phyloP scores from a whole-genome alignment of 441 rosid genomes.

The Isatis lusitanica region DNA sequence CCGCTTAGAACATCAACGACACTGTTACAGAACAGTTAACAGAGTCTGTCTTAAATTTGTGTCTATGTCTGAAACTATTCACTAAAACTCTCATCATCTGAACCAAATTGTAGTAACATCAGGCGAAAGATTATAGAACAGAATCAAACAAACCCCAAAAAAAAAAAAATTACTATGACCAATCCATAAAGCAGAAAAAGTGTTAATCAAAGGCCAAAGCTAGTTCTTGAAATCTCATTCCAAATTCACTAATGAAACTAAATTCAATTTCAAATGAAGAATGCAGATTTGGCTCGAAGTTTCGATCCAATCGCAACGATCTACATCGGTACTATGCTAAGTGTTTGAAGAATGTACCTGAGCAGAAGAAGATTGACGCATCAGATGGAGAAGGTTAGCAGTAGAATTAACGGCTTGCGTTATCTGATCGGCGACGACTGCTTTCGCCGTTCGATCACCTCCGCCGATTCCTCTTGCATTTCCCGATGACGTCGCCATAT shows the following conservation, averaged over 20 bases:
- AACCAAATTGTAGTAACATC: neutral
- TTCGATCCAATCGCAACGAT: neutral
- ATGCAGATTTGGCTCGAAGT: neutral
- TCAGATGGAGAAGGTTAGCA: constrained; percentile 72
- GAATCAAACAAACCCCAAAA: neutral
- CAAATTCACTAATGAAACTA: neutral
- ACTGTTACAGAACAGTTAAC: neutral
- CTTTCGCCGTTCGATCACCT: constrained; percentile 61
- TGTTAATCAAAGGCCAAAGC: neutral
- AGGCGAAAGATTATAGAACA: neutral
- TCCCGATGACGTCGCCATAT: constrained; percentile 29
- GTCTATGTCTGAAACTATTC: neutral
- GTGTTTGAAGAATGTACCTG: constrained; percentile 42
- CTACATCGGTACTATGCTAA: neutral
- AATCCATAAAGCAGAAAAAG: too few relatives aligned
- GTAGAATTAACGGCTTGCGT: constrained; percentile 76
- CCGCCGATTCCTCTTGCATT: constrained; percentile 26
- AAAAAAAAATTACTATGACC: too few relatives aligned
- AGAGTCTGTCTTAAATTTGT: neutral
- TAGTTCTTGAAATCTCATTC: neutral
- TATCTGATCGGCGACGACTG: constrained; percentile 67
- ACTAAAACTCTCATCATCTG: neutral
- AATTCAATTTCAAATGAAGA: neutral
- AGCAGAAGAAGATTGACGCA: constrained; percentile 73
- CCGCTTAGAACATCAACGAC: neutral